Base-by-base conservation (phyloP, 352 stramenopile species). In the Nothophytophthora sp. region DNA sequence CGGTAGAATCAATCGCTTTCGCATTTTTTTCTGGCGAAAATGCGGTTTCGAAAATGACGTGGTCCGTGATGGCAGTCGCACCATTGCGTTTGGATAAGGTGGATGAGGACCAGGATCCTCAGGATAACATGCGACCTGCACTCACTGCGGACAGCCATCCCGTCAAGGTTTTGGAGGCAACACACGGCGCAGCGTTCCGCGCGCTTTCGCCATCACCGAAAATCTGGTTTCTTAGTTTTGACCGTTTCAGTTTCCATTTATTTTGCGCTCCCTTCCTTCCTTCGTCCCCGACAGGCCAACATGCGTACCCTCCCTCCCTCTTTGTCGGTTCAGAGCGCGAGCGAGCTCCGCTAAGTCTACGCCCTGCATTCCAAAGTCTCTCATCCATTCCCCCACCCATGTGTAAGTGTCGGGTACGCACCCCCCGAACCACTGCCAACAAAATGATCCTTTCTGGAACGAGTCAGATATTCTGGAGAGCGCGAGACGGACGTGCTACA, bases 31-130 rank as follows among this genome's bases (percentile, higher is more conserved):
- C 33, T 30, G 19, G 11, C 33, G 27, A 20, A 47, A 35, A 34
- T 23, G 28, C 37, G 46, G 40, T 57, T 51, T 42, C 54, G 24
- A n/a, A n/a, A n/a, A n/a, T n/a, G n/a, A n/a, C n/a, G n/a, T n/a
- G n/a, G n/a, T n/a, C n/a, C n/a, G n/a, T n/a, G n/a, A n/a, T n/a
- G n/a, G 25, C 25, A 39, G 43, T 52, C 47, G 15, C 50, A 59
- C 19, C 40, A 51, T 56, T 56, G 55, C 56, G 56, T 44, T 38
- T 38, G 55, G 55, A 44, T 59, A 52, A 54, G 32, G 55, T 55
- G 9, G 24, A 10, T n/a, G n/a, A n/a, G n/a, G n/a, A n/a, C n/a
- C n/a, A n/a, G n/a, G 44, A 52, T 52, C 23, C 41, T 50, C 12
- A 36, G 20, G n/a, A 36, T 43, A n/a, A 33, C 40, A 46, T 49